phyloP scores from a whole-genome alignment of 2,329 filamentous ascomycete species.

The Exophiala calicioides region DNA sequence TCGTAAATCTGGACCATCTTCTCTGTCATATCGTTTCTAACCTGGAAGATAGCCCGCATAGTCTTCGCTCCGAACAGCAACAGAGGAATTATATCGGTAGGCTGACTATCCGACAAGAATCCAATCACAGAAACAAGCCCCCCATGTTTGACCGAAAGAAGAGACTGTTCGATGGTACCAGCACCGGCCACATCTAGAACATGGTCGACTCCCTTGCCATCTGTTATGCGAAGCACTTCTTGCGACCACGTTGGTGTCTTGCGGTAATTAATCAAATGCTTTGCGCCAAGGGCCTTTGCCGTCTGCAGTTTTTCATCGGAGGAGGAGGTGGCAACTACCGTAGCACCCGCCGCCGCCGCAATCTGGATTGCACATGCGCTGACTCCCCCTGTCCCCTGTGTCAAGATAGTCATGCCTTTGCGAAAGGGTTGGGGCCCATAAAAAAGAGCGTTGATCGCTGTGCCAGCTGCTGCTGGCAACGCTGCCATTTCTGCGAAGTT shows the following conservation, averaged over 20 bases:
- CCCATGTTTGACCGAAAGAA: constrained; percentile 48
- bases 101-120: constrained; percentile 12
- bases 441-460: constrained; percentile 52
- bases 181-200: constrained; percentile 45
- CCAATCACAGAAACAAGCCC: constrained; percentile 42
- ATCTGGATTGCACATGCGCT: constrained; percentile 28
- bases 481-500: constrained; percentile 43
- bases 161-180: constrained; percentile 47
- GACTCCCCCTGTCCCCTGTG: constrained; percentile 31
- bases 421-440: constrained; percentile 46
- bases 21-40: constrained; percentile 56
- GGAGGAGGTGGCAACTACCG: constrained; percentile 53
- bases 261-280: constrained; percentile 53
- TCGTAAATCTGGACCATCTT: constrained; percentile 40
- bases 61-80: constrained; percentile 37
- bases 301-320: constrained; percentile 50
- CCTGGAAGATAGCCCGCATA: constrained; percentile 58
- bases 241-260: constrained; percentile 47
- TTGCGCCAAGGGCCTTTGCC: constrained; percentile 44
- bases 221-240: constrained; percentile 47
- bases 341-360: constrained; percentile 49
- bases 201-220: constrained; percentile 46
- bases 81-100: constrained; percentile 25
- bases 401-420: constrained; percentile 43
- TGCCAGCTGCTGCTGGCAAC: constrained; percentile 50